A percentile compares a stretch with the other conserved stretches of the same genome.
phyloP scores from a whole-genome alignment of 306 rosid species.

The Cucurbita moschata region DNA sequence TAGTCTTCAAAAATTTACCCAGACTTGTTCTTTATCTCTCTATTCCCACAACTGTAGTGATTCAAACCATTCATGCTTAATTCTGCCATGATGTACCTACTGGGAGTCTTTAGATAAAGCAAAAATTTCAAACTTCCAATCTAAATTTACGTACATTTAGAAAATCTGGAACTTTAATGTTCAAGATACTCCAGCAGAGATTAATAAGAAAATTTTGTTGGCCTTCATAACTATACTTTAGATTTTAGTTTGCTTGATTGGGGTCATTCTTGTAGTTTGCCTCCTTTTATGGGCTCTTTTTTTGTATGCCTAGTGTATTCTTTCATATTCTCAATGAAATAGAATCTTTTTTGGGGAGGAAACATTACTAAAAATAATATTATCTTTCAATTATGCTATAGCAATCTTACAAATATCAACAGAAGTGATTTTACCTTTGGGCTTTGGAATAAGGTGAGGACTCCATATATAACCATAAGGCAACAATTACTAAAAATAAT shows the following conservation, averaged over 20 bases:
- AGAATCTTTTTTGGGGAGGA: neutral
- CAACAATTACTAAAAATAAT: neutral
- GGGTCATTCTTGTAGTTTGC: no score
- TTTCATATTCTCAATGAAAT: neutral
- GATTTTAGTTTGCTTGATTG: no score
- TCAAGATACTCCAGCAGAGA: neutral
- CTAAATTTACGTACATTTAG: neutral
- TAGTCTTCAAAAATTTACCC: no score
- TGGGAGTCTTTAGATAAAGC: no score
- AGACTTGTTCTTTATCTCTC: no score
- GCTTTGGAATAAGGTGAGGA: constrained; percentile 94
- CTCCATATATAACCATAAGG: constrained; percentile 90
- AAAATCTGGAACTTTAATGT: neutral
- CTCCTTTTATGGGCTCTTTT: no score
- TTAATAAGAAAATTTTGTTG: neutral
- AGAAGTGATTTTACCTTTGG: constrained; percentile 46
- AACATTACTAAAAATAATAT: neutral
- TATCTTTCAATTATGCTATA: neutral
- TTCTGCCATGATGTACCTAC: no score
- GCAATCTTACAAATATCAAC: neutral
- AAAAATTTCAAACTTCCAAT: neutral
- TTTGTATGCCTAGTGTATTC: no score
- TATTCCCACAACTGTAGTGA: no score
- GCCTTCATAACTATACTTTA: no score
- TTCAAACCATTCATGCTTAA: no score